Evolutionary conservation across 179 eudicot genomes (phyloP).

Genomic region (Carnegiea gigantea): DNA sequence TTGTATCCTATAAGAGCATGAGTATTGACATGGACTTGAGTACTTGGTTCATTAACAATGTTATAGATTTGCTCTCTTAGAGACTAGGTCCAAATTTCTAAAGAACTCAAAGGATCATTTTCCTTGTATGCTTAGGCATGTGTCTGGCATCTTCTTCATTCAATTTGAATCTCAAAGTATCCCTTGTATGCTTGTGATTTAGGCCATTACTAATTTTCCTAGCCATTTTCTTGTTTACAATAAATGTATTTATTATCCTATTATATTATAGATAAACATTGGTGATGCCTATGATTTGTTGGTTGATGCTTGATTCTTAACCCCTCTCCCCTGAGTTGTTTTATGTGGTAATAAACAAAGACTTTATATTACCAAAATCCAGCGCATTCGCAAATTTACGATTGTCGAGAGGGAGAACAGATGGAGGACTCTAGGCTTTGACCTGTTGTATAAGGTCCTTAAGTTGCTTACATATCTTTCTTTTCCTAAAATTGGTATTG

Average conservation of each 20-base stretch:
- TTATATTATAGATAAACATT: background rate
- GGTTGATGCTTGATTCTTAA: background rate
- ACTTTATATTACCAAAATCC: background rate
- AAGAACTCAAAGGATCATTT: background rate
- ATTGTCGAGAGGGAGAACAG: background rate
- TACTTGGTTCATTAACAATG: background rate
- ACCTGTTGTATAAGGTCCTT: background rate
- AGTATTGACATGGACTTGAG: background rate
- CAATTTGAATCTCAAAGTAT: background rate
- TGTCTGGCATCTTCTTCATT: background rate
- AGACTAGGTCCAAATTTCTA: background rate
- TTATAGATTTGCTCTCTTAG: background rate
- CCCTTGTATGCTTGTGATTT: background rate
- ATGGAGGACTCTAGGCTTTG: background rate
- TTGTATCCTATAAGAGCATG: background rate
- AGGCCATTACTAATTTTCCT: background rate
- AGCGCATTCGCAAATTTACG: background rate
- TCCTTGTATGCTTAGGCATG: background rate
- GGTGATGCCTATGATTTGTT: background rate
- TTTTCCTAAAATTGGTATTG: no score
- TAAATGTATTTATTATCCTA: background rate
- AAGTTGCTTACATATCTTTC: background rate
- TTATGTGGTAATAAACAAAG: background rate
- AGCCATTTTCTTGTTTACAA: background rate
- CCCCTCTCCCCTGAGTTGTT: background rate